A percentile compares a stretch with the other conserved stretches of the same genome.
Evolutionary conservation across 163 green algal genomes (phyloP).

Genomic region (Chloroidium sp.): DNA sequence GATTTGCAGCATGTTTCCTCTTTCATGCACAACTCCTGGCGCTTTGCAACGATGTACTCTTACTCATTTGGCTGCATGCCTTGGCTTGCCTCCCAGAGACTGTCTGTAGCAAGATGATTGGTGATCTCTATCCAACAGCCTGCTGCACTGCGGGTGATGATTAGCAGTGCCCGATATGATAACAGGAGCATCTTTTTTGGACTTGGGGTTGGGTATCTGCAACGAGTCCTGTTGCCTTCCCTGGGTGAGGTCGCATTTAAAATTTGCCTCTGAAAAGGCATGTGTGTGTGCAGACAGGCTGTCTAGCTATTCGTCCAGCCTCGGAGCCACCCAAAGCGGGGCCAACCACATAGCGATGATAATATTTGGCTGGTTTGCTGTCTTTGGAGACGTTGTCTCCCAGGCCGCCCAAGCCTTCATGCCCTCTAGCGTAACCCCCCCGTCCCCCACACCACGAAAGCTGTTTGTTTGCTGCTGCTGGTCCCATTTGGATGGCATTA

Average conservation of each 20-base stretch:
- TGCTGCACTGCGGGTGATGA: background rate
- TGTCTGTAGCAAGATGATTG: background rate
- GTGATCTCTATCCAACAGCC: background rate
- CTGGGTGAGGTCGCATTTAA: background rate
- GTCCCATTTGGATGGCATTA: background rate
- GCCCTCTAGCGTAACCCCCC: background rate
- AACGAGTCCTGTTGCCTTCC: background rate
- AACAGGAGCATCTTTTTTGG: no score
- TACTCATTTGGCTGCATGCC: background rate
- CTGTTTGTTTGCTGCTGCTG: background rate
- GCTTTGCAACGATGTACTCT: background rate
- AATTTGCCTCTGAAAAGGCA: background rate
- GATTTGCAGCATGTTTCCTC: background rate
- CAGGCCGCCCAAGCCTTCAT: conserved; percentile 14
- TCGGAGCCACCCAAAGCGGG: background rate
- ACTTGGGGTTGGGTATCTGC: background rate
- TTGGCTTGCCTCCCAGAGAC: background rate
- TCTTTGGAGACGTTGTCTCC: conserved; percentile 25
- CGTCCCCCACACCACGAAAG: background rate
- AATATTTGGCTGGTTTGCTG: conserved; percentile 34
- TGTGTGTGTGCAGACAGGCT: background rate
- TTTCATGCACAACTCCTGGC: background rate
- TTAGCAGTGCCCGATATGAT: no score
- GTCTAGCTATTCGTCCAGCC: background rate
- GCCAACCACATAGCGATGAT: conserved; percentile 24